Evolutionary conservation across 306 rosid genomes (phyloP), one percentile per base, ranked within the genome.

Genomic region (Fagus sylvatica): DNA sequence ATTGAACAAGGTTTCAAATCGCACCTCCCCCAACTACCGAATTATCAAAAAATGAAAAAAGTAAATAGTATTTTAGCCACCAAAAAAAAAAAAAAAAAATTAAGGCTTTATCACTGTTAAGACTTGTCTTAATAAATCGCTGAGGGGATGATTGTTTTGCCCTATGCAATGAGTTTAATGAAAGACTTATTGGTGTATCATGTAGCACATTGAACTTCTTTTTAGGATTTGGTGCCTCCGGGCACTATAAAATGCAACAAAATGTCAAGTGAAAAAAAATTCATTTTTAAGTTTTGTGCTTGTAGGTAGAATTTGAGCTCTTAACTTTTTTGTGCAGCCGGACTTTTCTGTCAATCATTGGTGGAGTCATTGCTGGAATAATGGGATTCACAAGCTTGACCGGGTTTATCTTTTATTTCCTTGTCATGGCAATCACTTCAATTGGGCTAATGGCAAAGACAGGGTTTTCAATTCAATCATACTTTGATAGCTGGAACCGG

Each of bases 311-410:
- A 39, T 22, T 32, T 66, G 19, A 66, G 2, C 15, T 2, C 78
- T 53, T 67, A 48, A 74, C 64, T 78, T 69, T 22, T 79, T 39
- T 71, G 54, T 84, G 93, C 91, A 94, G 98, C 88, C 98, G 98
- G 69, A 95, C 98, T 53, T 95, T 95, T 81, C 83, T 95, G 92
- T 91, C 98, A 66, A 95, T 92, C 77, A 88, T 95, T 64, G 93
- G 97, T 7, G 98, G 98, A 11, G 96, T 92, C 77, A 89, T 91
- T 88, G 98, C 98, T 84, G 98, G 98, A 82, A 89, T 92, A 77
- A 81, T 89, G 87, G 98, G 98, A 56, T 86, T 92, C 83, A 92
- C 97, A 1, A 81, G 97, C 88, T 80, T 91, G 81, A 87, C 84
- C 68, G 97, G 98, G 82, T 94, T 91, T 81, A 62, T 94, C 69